Percentiles rank a stretch among this genome's conserved stretches.
Evolutionary conservation across 495 filamentous ascomycete genomes (phyloP).

Genomic region (Penicillium goetzii): DNA sequence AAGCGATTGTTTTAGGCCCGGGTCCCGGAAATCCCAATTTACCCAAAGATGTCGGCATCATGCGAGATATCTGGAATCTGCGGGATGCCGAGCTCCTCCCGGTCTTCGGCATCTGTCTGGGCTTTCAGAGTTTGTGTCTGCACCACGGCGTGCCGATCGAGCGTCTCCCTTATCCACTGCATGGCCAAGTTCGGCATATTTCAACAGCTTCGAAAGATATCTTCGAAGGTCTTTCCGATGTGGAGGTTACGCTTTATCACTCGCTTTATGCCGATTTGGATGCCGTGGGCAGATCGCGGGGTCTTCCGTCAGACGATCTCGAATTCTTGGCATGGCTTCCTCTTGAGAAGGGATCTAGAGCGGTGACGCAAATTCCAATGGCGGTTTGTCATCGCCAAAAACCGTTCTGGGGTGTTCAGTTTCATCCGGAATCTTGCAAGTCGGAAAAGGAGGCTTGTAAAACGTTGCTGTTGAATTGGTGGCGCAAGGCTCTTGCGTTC

Average conservation of each 20-base stretch:
- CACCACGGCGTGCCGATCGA: conserved; percentile 67
- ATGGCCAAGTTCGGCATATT: conserved; percentile 76
- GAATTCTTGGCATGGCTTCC: conserved; percentile 46
- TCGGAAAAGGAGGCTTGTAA: conserved; percentile 68
- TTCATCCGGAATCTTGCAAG: conserved; percentile 93
- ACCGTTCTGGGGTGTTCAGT: conserved; percentile 92
- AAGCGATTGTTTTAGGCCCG: conserved; percentile 79
- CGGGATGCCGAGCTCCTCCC: conserved; percentile 62
- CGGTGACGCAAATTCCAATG: conserved; percentile 66
- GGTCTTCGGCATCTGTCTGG: conserved; percentile 87
- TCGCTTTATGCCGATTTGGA: conserved; percentile 70
- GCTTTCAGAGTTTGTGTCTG: conserved; percentile 81
- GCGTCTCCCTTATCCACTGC: conserved; percentile 67
- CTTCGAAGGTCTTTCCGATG: conserved; percentile 56
- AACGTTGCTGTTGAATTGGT: conserved; percentile 77
- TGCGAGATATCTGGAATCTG: conserved; percentile 76
- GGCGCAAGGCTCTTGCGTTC: conserved; percentile 47
- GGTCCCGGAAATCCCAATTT: conserved; percentile 70
- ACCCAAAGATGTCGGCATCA: conserved; percentile 73
- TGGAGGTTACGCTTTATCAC: conserved; percentile 85
- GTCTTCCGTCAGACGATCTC: conserved; percentile 22
- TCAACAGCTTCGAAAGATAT: conserved; percentile 54
- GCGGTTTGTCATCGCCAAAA: conserved; percentile 67
- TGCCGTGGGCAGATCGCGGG: background rate
- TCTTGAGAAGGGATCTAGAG: conserved; percentile 21